These are phyloP conservation scores for Przewalskia tangutica DNA, from an alignment of 257 asterid species.

Conservation along the genomic window DNA sequence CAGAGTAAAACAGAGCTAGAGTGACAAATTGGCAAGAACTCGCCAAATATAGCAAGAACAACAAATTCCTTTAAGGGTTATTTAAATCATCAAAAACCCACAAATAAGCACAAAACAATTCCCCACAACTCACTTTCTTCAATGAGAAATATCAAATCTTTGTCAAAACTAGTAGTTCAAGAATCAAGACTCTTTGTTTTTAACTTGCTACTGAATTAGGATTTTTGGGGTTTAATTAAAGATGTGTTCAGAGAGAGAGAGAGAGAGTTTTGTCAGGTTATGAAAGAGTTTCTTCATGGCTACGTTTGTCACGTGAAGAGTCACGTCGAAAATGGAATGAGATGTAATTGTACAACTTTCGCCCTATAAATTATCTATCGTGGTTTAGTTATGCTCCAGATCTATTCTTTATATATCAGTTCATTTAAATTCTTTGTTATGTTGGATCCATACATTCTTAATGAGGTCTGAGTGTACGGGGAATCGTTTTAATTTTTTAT, in stretches of 20 bases:
- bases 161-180: not conserved
- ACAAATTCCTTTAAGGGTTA: constrained; percentile 22
- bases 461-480: too few relatives aligned
- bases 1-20: not conserved
- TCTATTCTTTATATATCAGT: too few relatives aligned
- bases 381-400: too few relatives aligned
- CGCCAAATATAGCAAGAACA: constrained; percentile 23
- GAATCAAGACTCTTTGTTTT: not conserved
- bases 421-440: too few relatives aligned
- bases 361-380: too few relatives aligned
- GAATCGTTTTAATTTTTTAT: too few relatives aligned
- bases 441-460: too few relatives aligned
- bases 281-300: constrained; percentile 28
- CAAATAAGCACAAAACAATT: constrained; percentile 13
- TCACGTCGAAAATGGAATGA: too few relatives aligned
- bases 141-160: not conserved
- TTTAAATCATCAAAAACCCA: constrained; percentile 21
- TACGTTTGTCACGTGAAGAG: too few relatives aligned
- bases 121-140: not conserved
- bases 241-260: not conserved
- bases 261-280: not conserved
- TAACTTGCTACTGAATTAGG: not conserved
- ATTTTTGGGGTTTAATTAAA: not conserved
- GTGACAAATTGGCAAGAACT: constrained; percentile 10
- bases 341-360: too few relatives aligned